Evolutionary conservation across 176 grass and related monocot species (phyloP).

Genomic region (Oryza meridionalis): DNA sequence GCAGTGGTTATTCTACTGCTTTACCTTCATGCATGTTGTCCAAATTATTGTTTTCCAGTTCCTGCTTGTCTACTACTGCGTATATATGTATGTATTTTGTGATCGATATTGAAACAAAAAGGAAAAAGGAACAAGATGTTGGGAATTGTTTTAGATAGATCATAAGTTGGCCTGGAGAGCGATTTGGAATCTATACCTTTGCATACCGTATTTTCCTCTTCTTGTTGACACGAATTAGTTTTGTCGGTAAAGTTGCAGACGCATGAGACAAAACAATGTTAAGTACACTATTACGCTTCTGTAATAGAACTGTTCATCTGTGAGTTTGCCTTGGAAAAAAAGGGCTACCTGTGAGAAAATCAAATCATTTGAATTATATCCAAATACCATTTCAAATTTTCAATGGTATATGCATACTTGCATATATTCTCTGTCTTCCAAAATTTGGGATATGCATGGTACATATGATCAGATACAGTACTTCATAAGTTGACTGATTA

Average conservation of each 20-base stretch:
- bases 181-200: conserved; percentile 46
- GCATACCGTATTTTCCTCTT: background rate
- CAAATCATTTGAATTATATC: background rate
- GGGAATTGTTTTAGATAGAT: conserved; percentile 15
- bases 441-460: background rate
- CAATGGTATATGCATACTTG: background rate
- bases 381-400: background rate
- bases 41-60: conserved; percentile 28
- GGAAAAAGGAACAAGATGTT: conserved; percentile 3
- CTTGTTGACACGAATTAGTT: background rate
- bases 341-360: background rate
- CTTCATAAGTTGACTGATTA: background rate
- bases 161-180: background rate
- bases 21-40: conserved; percentile 12
- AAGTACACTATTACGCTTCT: background rate
- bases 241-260: background rate
- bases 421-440: background rate
- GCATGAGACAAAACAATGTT: background rate
- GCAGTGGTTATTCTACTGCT: conserved; percentile 12
- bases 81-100: background rate
- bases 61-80: background rate
- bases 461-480: no score
- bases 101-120: conserved; percentile 11
- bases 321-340: no score
- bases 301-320: background rate